Base-by-base conservation (phyloP, 2,329 filamentous ascomycete genomes). In the Cadophora gregata region DNA sequence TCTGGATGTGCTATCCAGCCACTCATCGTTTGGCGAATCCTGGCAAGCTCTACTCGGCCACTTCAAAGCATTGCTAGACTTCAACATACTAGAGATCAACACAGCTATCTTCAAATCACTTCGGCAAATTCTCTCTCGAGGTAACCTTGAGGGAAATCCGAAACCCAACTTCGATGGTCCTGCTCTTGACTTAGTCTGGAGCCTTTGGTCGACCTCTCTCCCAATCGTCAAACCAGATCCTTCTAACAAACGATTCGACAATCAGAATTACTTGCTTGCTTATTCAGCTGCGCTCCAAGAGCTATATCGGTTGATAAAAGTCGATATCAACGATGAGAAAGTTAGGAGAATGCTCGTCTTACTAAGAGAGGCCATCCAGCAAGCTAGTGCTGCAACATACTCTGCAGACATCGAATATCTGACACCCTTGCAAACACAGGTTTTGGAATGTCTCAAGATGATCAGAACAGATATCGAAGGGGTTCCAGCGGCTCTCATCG, bases 241-340 rank as follows among this genome's bases (percentile, higher is more conserved):
- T 21, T 74, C 80, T 16, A 80, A 84, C 47, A 75, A 81, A 59
- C 83, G 83, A 59, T 78, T 81, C 0, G 80, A 91, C 68, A 96
- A 96, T 71, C 93, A 97, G 75, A 89, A 90, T 65, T 93, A 92
- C 12, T 85, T 95, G n/a, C 81, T 92, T 33, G 91, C 93, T n/a
- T 97, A 97, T 79, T 86, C 96, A 0, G 85, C 89, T 25, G 85
- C 91, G 1, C 86, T 96, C 48, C 83, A 88, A 64, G 90, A 96
- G 72, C 84, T 98, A 0, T 97, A 97, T 75, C 86, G 88, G 0
- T 84, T 97, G 5, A 87, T 93, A 58, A 84, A 90, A 66, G 79
- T 83, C 8, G 85, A 87, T 19, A 80, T 97, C 24, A 85, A 85
- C 10, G 81, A 86, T 0, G 83, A 88, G 2, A 85, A 86, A 56